A percentile compares a stretch with the other conserved stretches of the same genome.
phyloP scores from a whole-genome alignment of 2,329 filamentous ascomycete species.

The Aspergillus candidus region DNA sequence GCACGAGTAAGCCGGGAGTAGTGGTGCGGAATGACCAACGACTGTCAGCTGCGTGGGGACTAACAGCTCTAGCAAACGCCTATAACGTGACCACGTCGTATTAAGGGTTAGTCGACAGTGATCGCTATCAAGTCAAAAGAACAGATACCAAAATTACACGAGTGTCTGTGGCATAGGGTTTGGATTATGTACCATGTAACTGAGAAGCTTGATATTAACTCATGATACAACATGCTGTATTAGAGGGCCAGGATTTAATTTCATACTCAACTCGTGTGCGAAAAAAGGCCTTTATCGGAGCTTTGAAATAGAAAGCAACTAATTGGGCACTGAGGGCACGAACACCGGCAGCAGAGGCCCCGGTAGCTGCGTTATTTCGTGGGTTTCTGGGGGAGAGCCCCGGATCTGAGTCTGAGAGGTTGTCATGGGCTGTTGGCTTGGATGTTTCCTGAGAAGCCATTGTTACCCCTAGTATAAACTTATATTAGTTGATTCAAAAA shows the following conservation, averaged over 20 bases:
- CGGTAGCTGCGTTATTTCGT: constrained; percentile 58
- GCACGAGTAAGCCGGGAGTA: constrained; percentile 55
- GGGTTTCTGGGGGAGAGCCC: constrained; percentile 36
- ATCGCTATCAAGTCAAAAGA: constrained; percentile 6
- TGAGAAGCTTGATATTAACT: constrained; percentile 15
- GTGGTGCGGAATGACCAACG: constrained; percentile 57
- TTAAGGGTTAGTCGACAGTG: too few species aligned
- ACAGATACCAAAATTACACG: constrained; percentile 3
- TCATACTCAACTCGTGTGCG: constrained; percentile 80
- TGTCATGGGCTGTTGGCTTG: constrained; percentile 10
- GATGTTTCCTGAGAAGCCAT: constrained; percentile 5
- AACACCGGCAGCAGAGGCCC: constrained; percentile 77
- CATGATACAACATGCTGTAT: constrained; percentile 7
- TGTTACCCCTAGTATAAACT: too few species aligned
- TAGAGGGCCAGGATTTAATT: constrained; percentile 38
- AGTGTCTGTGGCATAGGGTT: constrained; percentile 1
- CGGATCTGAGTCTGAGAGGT: constrained; percentile 10
- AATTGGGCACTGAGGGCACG: constrained; percentile 77
- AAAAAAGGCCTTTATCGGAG: constrained; percentile 89
- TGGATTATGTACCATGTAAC: constrained; percentile 45
- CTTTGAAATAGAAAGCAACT: constrained; percentile 85
- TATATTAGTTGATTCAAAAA: too few species aligned
- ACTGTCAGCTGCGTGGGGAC: constrained; percentile 43
- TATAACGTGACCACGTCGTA: constrained; percentile 16
- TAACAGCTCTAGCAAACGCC: constrained; percentile 59